Evolutionary conservation across 495 filamentous ascomycete species (phyloP).

Genomic region (Penicillium daleae): DNA sequence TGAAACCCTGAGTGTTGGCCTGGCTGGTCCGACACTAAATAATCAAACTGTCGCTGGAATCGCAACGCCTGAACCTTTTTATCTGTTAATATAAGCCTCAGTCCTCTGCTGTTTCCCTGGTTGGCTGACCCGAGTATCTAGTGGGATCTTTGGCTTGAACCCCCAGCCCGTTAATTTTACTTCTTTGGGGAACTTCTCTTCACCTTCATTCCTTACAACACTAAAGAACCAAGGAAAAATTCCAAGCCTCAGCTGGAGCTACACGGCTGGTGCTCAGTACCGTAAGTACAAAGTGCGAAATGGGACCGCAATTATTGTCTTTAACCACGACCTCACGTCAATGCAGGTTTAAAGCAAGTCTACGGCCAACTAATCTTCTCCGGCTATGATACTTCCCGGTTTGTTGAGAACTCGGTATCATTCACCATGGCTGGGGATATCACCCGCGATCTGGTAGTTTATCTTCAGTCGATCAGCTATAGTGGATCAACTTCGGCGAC

Average conservation of each 20-base stretch:
- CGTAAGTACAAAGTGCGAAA: constrained; percentile 38
- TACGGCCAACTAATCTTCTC: constrained; percentile 64
- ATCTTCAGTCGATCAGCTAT: constrained; percentile 54
- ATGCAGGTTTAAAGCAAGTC: constrained; percentile 45
- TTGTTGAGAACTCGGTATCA: constrained; percentile 54
- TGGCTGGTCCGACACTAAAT: constrained; percentile 17
- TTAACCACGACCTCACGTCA: constrained; percentile 3
- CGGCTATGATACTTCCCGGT: constrained; percentile 64
- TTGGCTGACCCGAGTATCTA: constrained; percentile 9
- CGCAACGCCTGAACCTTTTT: constrained; percentile 25
- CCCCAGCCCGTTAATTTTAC: constrained; percentile 25
- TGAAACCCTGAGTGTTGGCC: constrained; percentile 18
- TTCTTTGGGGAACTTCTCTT: constrained; percentile 25
- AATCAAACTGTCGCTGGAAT: constrained; percentile 30
- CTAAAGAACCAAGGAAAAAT: constrained; percentile 53
- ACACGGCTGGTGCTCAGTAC: constrained; percentile 69
- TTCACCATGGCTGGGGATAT: constrained; percentile 51
- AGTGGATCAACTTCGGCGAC: constrained; percentile 44
- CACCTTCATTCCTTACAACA: constrained; percentile 25
- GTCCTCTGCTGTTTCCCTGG: background rate
- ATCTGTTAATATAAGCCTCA: constrained; percentile 18
- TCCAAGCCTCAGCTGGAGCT: constrained; percentile 67
- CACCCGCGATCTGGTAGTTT: constrained; percentile 54
- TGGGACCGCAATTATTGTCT: background rate
- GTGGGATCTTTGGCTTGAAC: constrained; percentile 26